Base-by-base conservation (phyloP, 2,329 filamentous ascomycete species). In the Pseudogymnoascus sp. region DNA sequence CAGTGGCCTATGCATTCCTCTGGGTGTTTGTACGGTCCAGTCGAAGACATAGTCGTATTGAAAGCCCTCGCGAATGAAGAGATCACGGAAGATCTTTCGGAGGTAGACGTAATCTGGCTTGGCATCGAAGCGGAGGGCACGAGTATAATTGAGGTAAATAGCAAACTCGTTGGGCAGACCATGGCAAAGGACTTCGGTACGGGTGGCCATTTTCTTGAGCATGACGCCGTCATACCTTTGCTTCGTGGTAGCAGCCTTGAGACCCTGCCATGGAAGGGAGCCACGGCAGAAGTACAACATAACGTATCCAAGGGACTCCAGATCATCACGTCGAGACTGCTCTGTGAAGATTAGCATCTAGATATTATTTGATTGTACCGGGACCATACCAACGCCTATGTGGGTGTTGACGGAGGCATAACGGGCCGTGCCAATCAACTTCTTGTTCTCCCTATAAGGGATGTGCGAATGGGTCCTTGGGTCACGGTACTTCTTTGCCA, bases 201-300 rank as follows among this genome's bases (percentile, higher is more conserved):
- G 92, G 2, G 94, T 99, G 12, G 94, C 97, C 94, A 97, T 97
- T 91, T 99, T 99, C 88, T 99, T 99, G 84, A 97, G 94, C 93
- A 97, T 97, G 80, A 99, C 99, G 68, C 93, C 87, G 80, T 99
- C 94, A 76, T 99, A 97, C 83, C 97, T 99, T 82, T 97, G 93
- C 88, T 97, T 97, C 87, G 97, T 97, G 69, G 92, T 97, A 70
- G 93, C 93, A 80, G 93, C 93, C 86, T 97, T 97, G 62, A 97
- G 84, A 62, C 94, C 94, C 81, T 99, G 94, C 94, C 94, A 99
- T 65, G 94, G 94, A 63, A 99, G 91, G 67, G 92, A 97, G 66
- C 94, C 94, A 78, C 94, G 93, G 84, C 93, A 97, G 82, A 99
- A 99, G 84, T 99, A 99, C 66, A 99, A 89, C 92, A 99, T 97